Conservation (phyloP, 176 grass and related monocot genomes). For the Areca catechu region DNA sequence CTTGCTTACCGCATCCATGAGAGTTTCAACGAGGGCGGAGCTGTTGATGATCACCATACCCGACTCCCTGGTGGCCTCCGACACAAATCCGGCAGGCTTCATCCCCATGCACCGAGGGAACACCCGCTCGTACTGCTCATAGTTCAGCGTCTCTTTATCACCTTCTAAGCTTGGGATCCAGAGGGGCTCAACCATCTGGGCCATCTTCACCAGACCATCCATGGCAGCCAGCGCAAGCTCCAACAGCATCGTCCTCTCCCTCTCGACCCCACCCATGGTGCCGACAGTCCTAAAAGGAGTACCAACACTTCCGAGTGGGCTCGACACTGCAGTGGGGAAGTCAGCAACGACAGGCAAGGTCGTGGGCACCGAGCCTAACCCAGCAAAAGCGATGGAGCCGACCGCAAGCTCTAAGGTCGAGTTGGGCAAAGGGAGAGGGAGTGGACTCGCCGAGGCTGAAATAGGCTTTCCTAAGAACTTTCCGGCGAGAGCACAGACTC, state of each 20-base stretch:
- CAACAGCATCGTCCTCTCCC: constrained; percentile 46
- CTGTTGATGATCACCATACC: constrained; percentile 51
- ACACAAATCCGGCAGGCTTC: constrained; percentile 54
- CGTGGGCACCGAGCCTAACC: constrained; percentile 9
- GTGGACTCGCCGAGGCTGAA: constrained; percentile 6
- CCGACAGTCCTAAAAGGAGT: constrained; percentile 27
- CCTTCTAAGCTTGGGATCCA: constrained; percentile 48
- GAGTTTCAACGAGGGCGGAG: constrained; percentile 51
- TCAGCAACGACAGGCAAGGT: constrained; percentile 27
- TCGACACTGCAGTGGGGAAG: constrained; percentile 24
- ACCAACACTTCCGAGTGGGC: constrained; percentile 36
- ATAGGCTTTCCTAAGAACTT: constrained; percentile 55
- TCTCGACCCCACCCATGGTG: constrained; percentile 17
- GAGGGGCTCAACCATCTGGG: constrained; percentile 53
- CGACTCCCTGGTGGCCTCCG: constrained; percentile 65
- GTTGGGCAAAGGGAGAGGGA: constrained; percentile 22
- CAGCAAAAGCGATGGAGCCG: constrained; percentile 24
- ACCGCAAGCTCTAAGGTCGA: constrained; percentile 47
- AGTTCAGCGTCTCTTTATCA: constrained; percentile 40
- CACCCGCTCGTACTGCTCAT: constrained; percentile 42
- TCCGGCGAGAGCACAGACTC: constrained; percentile 49
- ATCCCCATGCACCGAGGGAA: constrained; percentile 42
- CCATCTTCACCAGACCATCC: constrained; percentile 88
- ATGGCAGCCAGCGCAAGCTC: constrained; percentile 64
- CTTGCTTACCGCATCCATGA: constrained; percentile 69